Evolutionary conservation across 78 protist species (phyloP).

Genomic region (Dictyostelium citrinum): DNA sequence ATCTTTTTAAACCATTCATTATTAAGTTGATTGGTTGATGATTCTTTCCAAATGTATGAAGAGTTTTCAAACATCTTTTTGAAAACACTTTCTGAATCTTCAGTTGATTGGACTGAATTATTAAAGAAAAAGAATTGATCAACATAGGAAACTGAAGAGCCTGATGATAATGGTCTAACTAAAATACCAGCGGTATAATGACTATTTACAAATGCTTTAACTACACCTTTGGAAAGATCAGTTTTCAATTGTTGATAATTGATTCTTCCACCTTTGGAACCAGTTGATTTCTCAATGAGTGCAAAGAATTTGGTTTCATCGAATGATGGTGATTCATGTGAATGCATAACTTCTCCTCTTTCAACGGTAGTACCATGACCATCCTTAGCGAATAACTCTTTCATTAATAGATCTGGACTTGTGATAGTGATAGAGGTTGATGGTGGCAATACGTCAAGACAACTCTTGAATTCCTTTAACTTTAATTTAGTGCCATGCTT

Average conservation of each 20-base stretch:
- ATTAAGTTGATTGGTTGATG: neutral
- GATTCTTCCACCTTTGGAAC: neutral
- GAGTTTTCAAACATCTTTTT: neutral
- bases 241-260: neutral
- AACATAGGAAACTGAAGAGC: neutral
- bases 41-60: conserved; percentile 13
- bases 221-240: neutral
- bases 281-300: neutral
- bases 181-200: conserved; percentile 20
- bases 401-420: conserved; percentile 19
- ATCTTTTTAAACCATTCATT: conserved; percentile 26
- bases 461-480: conserved; percentile 47
- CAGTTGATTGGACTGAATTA: neutral
- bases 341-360: conserved; percentile 30
- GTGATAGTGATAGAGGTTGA: conserved; percentile 69
- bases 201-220: conserved; percentile 20
- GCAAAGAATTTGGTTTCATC: neutral
- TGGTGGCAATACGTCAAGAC: conserved; percentile 64
- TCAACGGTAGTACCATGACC: conserved; percentile 72
- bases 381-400: conserved; percentile 36
- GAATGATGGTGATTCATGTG: neutral
- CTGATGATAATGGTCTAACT: neutral
- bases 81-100: conserved; percentile 24
- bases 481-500: conserved; percentile 84
- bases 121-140: conserved; percentile 44